Evolutionary conservation across 176 grass and related monocot species (phyloP), one percentile per base, ranked within the genome.

Genomic region (Tuctoria greenei): DNA sequence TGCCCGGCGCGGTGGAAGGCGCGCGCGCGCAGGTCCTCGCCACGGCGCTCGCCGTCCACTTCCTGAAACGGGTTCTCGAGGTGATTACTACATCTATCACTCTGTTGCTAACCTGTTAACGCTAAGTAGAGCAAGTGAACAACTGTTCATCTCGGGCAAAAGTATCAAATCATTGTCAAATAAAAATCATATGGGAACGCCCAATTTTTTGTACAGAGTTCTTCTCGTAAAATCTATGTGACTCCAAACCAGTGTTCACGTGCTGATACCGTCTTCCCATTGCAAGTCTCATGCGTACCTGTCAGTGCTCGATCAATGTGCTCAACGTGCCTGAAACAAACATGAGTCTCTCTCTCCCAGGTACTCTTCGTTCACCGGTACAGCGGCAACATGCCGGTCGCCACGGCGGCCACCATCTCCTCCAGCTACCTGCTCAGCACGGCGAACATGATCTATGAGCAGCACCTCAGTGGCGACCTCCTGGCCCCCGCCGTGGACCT

Each of bases 51-150:
- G 64, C 66, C 61, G 57, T 74, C 2, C 91, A 97, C 55, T 97
- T 91, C 78, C 74, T 97, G 77, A 93, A 93, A 50, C 92, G 94
- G 9, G 72, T 87, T 0, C 67, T 97, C 4, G 91, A 97, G 94
- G 94, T 96, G 61, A 61, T 8, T 14, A 8, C 38, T 14, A 4
- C 4, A 26, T 26, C 11, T 45, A 16, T 2, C 3, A 23, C n/a
- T 55, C 17, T 20, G 5, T 6, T 51, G 18, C n/a, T 51, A 45
- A 12, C 11, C 1, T 45, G 2, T 45, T 45, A 45, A 42, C 40
- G 7, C 6, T 10, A 42, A 10, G 40, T 10, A 42, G 10, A 42
- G 1, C 40, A 42, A 42, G 40, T 42, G 40, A 42, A 10, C 40
- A 10, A 0, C 8, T 10, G 40, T 42, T 42, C 40, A n/a, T n/a